These are phyloP conservation scores for Lentinula lateritia DNA, from an alignment of 768 basidiomycete species.

Conservation along the genomic window DNA sequence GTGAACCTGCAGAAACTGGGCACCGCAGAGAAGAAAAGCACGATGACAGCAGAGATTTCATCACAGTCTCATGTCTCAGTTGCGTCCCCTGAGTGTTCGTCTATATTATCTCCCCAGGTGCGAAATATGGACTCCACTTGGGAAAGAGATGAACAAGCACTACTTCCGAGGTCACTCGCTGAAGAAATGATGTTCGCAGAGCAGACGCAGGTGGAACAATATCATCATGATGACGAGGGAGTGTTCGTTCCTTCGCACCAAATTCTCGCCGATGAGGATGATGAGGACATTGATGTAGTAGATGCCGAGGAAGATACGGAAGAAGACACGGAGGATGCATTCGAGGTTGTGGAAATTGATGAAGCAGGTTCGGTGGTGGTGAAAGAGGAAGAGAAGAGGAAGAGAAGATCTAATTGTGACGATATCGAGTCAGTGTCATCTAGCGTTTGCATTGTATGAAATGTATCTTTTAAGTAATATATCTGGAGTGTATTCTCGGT, in stretches of 20 bases:
- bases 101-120: not conserved
- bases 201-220: not conserved
- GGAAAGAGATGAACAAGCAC: not conserved
- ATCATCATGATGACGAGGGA: not conserved
- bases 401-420: not conserved
- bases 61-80: not conserved
- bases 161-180: not conserved
- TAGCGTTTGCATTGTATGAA: constrained; percentile 1
- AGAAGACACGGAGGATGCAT: not conserved
- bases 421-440: not conserved
- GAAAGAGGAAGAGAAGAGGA: not conserved
- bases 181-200: constrained; percentile 1
- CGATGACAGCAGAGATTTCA: not conserved
- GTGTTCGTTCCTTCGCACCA: not conserved
- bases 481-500: not conserved
- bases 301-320: not conserved
- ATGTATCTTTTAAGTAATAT: not conserved
- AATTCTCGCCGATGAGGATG: not conserved
- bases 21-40: not conserved
- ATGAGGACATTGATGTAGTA: constrained; percentile 1
- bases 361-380: not conserved
- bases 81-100: not conserved
- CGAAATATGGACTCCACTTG: not conserved
- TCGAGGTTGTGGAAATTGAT: not conserved
- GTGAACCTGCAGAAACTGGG: not conserved